Evolutionary conservation across 2,329 filamentous ascomycete species (phyloP).

Genomic region (Aspergillus luchuensis): DNA sequence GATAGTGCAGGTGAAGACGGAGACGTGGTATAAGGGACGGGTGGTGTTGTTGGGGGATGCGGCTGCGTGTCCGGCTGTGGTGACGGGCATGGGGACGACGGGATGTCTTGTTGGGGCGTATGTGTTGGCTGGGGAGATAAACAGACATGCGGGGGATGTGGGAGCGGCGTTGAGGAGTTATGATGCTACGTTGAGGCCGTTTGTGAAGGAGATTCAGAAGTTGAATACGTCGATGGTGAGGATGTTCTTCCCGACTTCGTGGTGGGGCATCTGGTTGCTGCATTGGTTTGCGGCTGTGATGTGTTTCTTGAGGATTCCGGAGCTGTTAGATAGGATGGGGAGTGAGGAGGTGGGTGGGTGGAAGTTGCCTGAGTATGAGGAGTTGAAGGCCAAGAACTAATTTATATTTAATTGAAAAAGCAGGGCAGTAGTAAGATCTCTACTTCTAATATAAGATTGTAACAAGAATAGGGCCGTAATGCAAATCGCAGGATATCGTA

Average conservation of each 20-base stretch:
- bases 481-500: too few species aligned
- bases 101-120: constrained; percentile 50
- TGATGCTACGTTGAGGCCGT: constrained; percentile 26
- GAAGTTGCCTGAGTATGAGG: constrained; percentile 26
- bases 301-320: constrained; percentile 23
- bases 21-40: constrained; percentile 33
- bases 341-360: constrained; percentile 22
- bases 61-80: constrained; percentile 38
- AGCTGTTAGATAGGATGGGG: constrained; percentile 20
- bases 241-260: constrained; percentile 18
- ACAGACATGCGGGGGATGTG: constrained; percentile 24
- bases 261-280: constrained; percentile 25
- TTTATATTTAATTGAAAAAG: too few species aligned
- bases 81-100: constrained; percentile 41
- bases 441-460: too few species aligned
- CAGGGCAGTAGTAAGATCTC: too few species aligned
- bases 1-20: constrained; percentile 35
- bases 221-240: constrained; percentile 17
- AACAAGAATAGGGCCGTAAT: too few species aligned
- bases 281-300: constrained; percentile 14
- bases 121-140: constrained; percentile 56
- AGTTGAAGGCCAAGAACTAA: too few species aligned
- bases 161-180: constrained; percentile 25
- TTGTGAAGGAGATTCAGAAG: constrained; percentile 26
- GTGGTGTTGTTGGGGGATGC: constrained; percentile 48